phyloP scores from a whole-genome alignment of 345 rosid genomes.

The Eucalyptus coolabah region DNA sequence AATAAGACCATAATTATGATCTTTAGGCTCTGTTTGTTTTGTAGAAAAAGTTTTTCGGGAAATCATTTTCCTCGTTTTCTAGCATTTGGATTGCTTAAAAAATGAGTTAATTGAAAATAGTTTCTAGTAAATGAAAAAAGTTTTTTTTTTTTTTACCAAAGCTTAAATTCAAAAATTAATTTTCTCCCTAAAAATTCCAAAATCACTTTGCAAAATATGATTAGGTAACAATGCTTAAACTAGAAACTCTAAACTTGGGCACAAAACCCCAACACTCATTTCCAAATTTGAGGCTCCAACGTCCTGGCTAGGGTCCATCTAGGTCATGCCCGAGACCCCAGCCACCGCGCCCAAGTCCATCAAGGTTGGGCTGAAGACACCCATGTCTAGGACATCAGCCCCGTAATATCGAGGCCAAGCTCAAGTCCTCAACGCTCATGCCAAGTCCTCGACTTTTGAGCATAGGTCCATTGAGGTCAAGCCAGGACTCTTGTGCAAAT shows the following conservation, averaged over 20 bases:
- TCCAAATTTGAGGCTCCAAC: no score
- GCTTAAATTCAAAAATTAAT: background rate
- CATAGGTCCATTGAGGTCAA: background rate
- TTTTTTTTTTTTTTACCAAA: background rate
- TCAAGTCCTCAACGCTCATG: fast-evolving
- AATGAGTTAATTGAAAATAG: no score
- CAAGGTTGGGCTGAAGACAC: background rate
- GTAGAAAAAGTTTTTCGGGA: background rate
- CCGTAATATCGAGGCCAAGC: fast-evolving
- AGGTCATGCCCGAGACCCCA: fast-evolving
- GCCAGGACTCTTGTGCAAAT: fast-evolving
- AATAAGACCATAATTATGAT: background rate
- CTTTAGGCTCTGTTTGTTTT: background rate
- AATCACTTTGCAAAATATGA: background rate
- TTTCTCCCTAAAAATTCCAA: background rate
- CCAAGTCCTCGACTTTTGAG: background rate
- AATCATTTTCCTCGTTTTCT: background rate
- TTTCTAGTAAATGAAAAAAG: fast-evolving
- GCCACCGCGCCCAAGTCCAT: background rate
- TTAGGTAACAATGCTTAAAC: background rate
- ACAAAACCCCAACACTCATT: fast-evolving
- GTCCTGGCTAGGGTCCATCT: background rate
- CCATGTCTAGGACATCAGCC: fast-evolving
- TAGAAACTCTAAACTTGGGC: background rate
- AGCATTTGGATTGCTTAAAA: background rate